Base-by-base conservation (phyloP, 2,329 filamentous ascomycete species). In the Colletotrichum spinosum region DNA sequence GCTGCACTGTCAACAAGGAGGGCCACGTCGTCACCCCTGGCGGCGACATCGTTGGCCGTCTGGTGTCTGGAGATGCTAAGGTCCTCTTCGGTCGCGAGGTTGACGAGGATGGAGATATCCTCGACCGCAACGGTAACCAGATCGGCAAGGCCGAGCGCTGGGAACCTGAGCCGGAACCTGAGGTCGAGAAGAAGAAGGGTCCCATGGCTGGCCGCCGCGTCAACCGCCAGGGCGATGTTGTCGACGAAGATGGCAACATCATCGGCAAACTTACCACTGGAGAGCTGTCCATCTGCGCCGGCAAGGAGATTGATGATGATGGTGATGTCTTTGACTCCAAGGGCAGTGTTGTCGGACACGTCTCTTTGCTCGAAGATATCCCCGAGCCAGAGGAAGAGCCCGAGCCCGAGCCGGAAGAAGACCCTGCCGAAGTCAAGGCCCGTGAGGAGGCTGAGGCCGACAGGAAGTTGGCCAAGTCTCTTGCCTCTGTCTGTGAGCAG, bases 61-160 rank as follows among this genome's bases (percentile, higher is more conserved):
- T 95, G 44, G 81, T 86, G 4, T 86, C 88, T 51, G 93, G 92
- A 3, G 91, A 97, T 59, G 76, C 85, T 41, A 93, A 93, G 83
- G 81, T 83, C 55, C 84, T 97, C 1, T 87, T 90, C 42, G 93
- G 93, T 13, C 90, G 92, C 51, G 72, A 83, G 8, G 92, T 96
- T 15, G 93, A 96, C 62, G 90, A 93, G 67, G 92, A 97, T 68
- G 93, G 93, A 42, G 92, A 96, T 62, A 88, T 97, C 38, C 83
- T 92, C 60, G 93, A 96, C 81, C 89, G 88, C 75, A 94, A 93
- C 73, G 86, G 86, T 38, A 89, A 89, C 68, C 73, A 79, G 1
- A 75, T 89, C 2, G 86, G 85, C 35, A 83, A 85, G 67, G 86
- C 86, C 1, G 86, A 89, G 75, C 81, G 86, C 17, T 89, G 85